A percentile compares a stretch with the other conserved stretches of the same genome.
Evolutionary conservation across 371 early-diverging fungal species (phyloP).

Genomic region (Syncephalis plumigaleata): DNA sequence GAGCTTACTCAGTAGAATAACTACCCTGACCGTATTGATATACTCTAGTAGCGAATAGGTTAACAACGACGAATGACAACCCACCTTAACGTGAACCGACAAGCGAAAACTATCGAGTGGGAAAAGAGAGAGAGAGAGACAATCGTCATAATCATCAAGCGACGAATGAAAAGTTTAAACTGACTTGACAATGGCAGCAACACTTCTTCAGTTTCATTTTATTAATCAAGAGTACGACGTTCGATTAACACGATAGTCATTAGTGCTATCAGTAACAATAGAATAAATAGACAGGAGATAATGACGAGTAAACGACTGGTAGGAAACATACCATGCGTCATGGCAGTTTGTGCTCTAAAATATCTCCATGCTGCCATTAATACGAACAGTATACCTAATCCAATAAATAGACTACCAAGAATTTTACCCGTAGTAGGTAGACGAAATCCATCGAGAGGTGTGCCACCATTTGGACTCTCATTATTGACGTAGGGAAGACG

Average conservation of each 20-base stretch:
- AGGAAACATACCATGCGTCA: constrained; percentile 52
- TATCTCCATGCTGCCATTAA: constrained; percentile 41
- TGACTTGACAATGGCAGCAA: constrained; percentile 57
- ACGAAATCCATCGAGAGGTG: constrained; percentile 1
- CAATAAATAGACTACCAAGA: constrained; percentile 32
- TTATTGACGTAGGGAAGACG: constrained; percentile 21
- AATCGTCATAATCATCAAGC: constrained; percentile 60
- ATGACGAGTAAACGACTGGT: constrained; percentile 41
- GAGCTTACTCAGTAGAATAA: too few relatives aligned
- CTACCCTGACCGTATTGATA: too few relatives aligned
- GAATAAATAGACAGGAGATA: constrained; percentile 16
- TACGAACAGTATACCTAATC: constrained; percentile 38
- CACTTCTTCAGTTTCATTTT: constrained; percentile 54
- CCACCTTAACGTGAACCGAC: constrained; percentile 11
- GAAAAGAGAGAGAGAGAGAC: constrained; percentile 41
- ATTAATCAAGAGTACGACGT: background rate
- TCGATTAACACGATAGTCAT: background rate
- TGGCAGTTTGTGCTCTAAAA: constrained; percentile 45
- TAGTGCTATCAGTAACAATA: constrained; percentile 16
- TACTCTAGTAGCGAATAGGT: too few relatives aligned
- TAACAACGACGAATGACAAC: constrained; percentile 38
- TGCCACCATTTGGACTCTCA: constrained; percentile 5
- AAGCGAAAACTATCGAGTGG: too few relatives aligned
- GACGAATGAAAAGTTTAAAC: constrained; percentile 50
- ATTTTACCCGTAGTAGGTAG: constrained; percentile 11